Percentiles rank a stretch among this genome's conserved stretches.
phyloP scores from a whole-genome alignment of 768 basidiomycete species.

The Termitomyces sp. region DNA sequence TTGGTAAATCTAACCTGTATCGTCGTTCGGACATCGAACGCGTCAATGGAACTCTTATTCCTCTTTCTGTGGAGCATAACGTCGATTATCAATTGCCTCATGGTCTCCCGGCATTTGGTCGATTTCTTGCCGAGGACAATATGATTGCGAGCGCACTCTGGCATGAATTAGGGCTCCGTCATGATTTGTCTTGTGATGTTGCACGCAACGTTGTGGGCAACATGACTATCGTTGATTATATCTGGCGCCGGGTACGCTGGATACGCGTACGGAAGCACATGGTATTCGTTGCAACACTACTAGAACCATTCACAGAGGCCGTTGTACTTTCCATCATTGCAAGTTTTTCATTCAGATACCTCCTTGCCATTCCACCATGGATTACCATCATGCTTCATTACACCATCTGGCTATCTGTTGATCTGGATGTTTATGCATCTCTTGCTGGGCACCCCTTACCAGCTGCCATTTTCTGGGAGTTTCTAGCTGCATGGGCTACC shows the following conservation, averaged over 20 bases:
- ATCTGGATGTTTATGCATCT: conserved; percentile 79
- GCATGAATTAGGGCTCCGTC: conserved; percentile 88
- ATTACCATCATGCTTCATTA: conserved; percentile 60
- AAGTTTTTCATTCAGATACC: conserved; percentile 47
- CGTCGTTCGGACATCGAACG: conserved; percentile 84
- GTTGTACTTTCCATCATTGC: conserved; percentile 68
- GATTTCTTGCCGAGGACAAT: conserved; percentile 96
- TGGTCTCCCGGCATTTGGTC: conserved; percentile 79
- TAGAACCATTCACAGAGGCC: conserved; percentile 93
- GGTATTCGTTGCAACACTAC: conserved; percentile 79
- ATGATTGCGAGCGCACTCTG: conserved; percentile 92
- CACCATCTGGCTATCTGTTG: conserved; percentile 68
- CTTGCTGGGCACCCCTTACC: conserved; percentile 66
- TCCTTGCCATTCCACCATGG: conserved; percentile 51
- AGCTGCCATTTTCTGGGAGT: conserved; percentile 45
- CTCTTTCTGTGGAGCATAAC: conserved; percentile 24
- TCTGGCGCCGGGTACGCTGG: conserved; percentile 91
- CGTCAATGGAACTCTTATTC: conserved; percentile 64
- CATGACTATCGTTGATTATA: conserved; percentile 82
- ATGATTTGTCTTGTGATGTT: conserved; percentile 89
- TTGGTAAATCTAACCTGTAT: conserved; percentile 95
- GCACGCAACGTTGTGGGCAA: conserved; percentile 86
- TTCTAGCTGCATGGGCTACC: conserved; percentile 73
- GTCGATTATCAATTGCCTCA: conserved; percentile 26
- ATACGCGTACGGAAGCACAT: conserved; percentile 95